phyloP scores from a whole-genome alignment of 1,139 yeast genomes.

The Scheffersomyces quercinus region DNA sequence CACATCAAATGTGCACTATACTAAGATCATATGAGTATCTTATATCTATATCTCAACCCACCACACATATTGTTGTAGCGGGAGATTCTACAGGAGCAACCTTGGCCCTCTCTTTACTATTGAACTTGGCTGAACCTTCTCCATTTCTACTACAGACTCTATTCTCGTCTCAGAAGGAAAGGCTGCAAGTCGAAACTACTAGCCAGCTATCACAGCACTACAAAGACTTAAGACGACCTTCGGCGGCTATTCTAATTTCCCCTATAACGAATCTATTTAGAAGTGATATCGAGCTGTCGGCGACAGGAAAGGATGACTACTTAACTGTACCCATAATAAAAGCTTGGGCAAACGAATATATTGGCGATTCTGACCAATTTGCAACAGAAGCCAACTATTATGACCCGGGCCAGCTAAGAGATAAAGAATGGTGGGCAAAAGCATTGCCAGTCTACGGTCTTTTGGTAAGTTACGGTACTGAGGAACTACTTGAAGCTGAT shows the following conservation, averaged over 20 bases:
- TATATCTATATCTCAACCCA: neutral
- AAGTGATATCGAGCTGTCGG: neutral
- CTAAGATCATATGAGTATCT: slow-evolving; percentile 6
- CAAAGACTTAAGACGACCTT: neutral
- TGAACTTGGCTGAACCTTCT: neutral
- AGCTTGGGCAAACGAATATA: neutral
- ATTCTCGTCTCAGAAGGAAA: neutral
- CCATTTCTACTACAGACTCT: neutral
- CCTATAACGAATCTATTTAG: neutral
- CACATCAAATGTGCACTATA: slow-evolving; percentile 3
- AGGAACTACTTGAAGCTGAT: slow-evolving; percentile 21
- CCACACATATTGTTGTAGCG: slow-evolving; percentile 9
- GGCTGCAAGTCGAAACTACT: neutral
- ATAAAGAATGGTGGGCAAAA: slow-evolving; percentile 1
- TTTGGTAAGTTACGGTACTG: slow-evolving; percentile 13
- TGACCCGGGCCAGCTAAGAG: neutral
- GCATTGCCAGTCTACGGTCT: slow-evolving; percentile 8
- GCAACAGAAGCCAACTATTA: neutral
- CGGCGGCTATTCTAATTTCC: neutral
- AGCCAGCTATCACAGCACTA: neutral
- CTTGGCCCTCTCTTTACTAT: slow-evolving; percentile 5
- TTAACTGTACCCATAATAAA: neutral
- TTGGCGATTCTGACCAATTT: neutral
- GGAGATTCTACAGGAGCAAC: slow-evolving; percentile 16
- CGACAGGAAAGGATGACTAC: neutral